phyloP scores from a whole-genome alignment of 805 yeast genomes.

The Hanseniaspora pseudoguilliermondii region DNA sequence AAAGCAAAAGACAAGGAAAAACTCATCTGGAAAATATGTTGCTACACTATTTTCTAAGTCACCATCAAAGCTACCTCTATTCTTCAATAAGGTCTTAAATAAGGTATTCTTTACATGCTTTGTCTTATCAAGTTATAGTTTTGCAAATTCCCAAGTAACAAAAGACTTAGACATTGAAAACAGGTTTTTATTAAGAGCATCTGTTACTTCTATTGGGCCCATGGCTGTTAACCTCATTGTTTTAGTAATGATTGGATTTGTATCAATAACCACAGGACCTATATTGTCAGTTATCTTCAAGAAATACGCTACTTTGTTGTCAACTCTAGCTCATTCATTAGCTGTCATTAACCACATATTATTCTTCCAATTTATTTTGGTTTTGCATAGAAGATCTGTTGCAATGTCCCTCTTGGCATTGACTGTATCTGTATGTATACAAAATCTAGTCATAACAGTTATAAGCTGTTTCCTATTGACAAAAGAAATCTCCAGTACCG shows the following conservation, averaged over 20 bases:
- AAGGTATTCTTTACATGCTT: constrained; percentile 29
- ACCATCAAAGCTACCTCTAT: constrained; percentile 29
- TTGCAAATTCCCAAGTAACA: constrained; percentile 44
- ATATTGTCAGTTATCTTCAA: constrained; percentile 29
- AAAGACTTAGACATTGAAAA: constrained; percentile 27
- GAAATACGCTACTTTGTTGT: constrained; percentile 37
- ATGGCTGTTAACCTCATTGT: constrained; percentile 33
- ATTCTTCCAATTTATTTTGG: constrained; percentile 42
- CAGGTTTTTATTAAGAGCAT: constrained; percentile 33
- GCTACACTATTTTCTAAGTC: constrained; percentile 4
- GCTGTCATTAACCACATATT: constrained; percentile 37
- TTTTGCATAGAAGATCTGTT: constrained; percentile 45
- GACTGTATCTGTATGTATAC: constrained; percentile 35
- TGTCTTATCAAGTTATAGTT: constrained; percentile 37
- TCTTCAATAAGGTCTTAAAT: constrained; percentile 31
- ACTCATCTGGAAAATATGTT: constrained; percentile 23
- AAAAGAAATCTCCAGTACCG: constrained; percentile 41
- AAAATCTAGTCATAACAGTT: constrained; percentile 38
- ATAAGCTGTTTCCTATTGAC: constrained; percentile 36
- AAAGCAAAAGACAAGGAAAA: constrained; percentile 29
- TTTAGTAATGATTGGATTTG: constrained; percentile 29
- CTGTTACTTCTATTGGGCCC: constrained; percentile 37
- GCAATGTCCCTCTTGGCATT: constrained; percentile 44
- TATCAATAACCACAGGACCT: constrained; percentile 41
- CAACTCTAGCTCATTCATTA: constrained; percentile 37